These are phyloP conservation scores for Metarhizium rileyi DNA, from an alignment of 2,329 filamentous ascomycete genomes.

Conservation along the genomic window DNA sequence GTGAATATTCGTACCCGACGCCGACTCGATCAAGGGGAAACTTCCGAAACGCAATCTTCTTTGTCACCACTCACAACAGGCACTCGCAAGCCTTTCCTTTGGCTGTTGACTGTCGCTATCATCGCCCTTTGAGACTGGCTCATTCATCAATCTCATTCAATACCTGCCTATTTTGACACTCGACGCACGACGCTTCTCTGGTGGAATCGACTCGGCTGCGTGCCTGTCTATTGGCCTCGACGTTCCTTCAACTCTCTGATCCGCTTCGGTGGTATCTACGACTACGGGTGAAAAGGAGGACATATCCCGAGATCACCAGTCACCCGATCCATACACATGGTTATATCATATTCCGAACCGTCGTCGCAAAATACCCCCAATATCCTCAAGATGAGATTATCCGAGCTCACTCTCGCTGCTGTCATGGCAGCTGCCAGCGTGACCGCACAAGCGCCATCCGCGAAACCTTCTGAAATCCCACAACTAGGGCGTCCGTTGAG, in stretches of 20 bases:
- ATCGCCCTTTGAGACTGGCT: neutral
- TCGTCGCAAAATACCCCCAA: conserved; percentile 7
- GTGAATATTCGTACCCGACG: neutral
- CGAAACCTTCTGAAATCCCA: conserved; percentile 29
- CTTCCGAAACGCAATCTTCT: neutral
- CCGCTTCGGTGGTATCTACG: neutral
- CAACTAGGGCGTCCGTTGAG: conserved; percentile 27
- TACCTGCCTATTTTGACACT: neutral
- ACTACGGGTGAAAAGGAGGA: neutral
- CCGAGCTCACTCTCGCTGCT: conserved; percentile 18
- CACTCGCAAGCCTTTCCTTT: neutral
- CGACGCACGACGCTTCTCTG: conserved; percentile 8
- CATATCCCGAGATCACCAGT: neutral
- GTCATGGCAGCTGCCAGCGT: conserved; percentile 19
- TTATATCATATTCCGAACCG: conserved; percentile 7
- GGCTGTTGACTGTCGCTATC: neutral
- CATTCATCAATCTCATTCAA: neutral
- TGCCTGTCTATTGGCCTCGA: conserved; percentile 1
- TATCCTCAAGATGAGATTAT: conserved; percentile 20
- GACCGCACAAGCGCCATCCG: conserved; percentile 11
- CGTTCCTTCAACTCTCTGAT: neutral
- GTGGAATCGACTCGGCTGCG: conserved; percentile 16
- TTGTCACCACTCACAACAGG: neutral
- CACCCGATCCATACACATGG: neutral
- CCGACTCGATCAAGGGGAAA: neutral